Conservation (phyloP, 2,329 filamentous ascomycete genomes). For the Claviceps maximensis region DNA sequence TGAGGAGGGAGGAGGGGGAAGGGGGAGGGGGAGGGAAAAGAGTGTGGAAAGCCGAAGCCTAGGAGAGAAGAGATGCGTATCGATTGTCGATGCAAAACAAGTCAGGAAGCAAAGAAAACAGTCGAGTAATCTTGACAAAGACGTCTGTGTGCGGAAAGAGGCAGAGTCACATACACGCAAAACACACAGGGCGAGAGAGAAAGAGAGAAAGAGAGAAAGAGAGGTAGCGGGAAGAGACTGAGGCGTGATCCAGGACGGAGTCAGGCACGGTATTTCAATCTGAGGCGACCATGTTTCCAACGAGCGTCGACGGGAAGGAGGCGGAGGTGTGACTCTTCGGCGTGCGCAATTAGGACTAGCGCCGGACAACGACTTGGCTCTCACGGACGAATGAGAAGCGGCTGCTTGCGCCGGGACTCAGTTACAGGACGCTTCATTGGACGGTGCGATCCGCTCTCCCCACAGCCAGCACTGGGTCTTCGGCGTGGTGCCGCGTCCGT, state of each 20-base stretch:
- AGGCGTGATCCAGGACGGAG: slow-evolving; percentile 13
- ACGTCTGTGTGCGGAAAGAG: slow-evolving; percentile 5
- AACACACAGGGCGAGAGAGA: neutral
- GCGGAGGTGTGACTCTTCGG: slow-evolving; percentile 31
- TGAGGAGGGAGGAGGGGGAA: too few relatives aligned
- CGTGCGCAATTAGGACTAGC: slow-evolving; percentile 29
- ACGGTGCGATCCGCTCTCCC: neutral
- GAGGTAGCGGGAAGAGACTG: slow-evolving; percentile 9
- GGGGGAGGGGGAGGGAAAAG: too few relatives aligned
- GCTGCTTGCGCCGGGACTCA: slow-evolving; percentile 1
- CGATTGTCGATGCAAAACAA: neutral
- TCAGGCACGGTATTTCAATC: slow-evolving; percentile 19
- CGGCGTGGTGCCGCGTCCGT: slow-evolving; percentile 7
- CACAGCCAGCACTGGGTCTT: neutral
- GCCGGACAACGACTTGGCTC: slow-evolving; percentile 3
- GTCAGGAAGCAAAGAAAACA: neutral
- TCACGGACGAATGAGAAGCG: slow-evolving; percentile 15
- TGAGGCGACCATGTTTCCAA: slow-evolving; percentile 8
- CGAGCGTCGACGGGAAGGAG: slow-evolving; percentile 9
- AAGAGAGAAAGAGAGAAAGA: slow-evolving; percentile 7
- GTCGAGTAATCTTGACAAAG: slow-evolving; percentile 4
- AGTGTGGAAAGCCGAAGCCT: too few relatives aligned
- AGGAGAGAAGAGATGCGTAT: too few relatives aligned
- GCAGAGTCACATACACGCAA: neutral
- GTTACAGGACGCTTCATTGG: slow-evolving; percentile 16